Base-by-base conservation (phyloP, 2,329 filamentous ascomycete genomes). In the Aspergillus fijiensis region DNA sequence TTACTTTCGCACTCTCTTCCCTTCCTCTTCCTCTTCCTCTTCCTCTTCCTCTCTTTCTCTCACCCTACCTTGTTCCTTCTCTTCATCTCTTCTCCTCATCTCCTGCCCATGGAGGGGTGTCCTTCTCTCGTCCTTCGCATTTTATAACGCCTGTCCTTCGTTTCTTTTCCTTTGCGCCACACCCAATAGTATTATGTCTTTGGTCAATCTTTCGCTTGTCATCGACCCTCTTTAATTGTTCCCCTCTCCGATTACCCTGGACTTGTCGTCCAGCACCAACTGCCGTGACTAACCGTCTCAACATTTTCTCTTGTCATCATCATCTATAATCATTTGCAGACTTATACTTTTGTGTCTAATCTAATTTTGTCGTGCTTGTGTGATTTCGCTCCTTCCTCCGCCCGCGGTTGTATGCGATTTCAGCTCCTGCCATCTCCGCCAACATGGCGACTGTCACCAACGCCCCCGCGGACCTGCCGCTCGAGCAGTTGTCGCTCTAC, bases 401-500 rank as follows among this genome's bases (percentile, higher is more conserved):
- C 29, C 42, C 39, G 14, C 33, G 33, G 45, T 61, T 55, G 61
- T 62, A 62, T 61, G 57, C 58, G 51, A 54, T 47, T 39, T 29
- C 49, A 33, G 16, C 31, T 49, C 29, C 49, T 61, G 33, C 57
- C 62, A 51, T 53, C 60, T 60, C 55, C 61, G 49, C 65, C 65
- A 83, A 79, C 79, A 96, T 96, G 92, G 91, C 94, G 81, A 87
- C 89, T 80, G 85, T 94, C 76, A 89, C 86, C 70, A 87, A 89
- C 67, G 88, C 91, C 77, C 85, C 92, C 81, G 87, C 84, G 58
- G 80, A 87, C 72, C 84, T 96, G 76, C 89, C 91, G 76, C 84
- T 90, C 74, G 90, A 94, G 76, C 84, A 90, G 74, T 85, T 97
- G 76, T 88, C 86, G 72, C 90, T 97, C 71, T 98, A 96, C 83